A percentile compares a stretch with the other conserved stretches of the same genome.
These are phyloP conservation scores for Atkinsonella hypoxylon DNA, from an alignment of 2,329 filamentous ascomycete species.

Conservation along the genomic window DNA sequence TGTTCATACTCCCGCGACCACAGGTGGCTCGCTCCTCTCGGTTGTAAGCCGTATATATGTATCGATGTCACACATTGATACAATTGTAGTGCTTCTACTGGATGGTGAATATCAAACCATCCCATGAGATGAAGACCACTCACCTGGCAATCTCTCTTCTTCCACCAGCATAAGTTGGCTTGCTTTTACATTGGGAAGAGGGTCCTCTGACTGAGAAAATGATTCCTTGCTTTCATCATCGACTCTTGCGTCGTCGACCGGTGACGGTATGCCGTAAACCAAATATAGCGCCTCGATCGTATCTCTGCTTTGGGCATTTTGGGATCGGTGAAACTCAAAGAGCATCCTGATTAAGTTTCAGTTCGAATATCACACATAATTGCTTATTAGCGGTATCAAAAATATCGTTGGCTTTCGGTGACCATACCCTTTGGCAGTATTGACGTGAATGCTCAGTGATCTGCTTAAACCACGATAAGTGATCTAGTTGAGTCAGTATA, in stretches of 20 bases:
- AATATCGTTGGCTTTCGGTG: background rate
- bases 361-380: background rate
- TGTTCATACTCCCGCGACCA: background rate
- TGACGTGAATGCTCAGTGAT: constrained; percentile 71
- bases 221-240: constrained; percentile 56
- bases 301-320: constrained; percentile 70
- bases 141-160: constrained; percentile 63
- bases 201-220: background rate
- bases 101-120: constrained; percentile 6
- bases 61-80: constrained; percentile 68
- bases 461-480: constrained; percentile 80
- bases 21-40: background rate
- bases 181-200: background rate
- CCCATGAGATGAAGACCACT: constrained; percentile 7
- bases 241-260: constrained; percentile 18
- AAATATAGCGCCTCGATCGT: constrained; percentile 90
- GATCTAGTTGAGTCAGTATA: constrained; percentile 39
- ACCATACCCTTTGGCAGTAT: constrained; percentile 74
- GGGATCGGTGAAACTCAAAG: constrained; percentile 70
- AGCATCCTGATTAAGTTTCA: constrained; percentile 52
- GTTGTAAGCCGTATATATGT: constrained; percentile 68
- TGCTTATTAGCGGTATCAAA: background rate
- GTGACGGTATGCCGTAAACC: constrained; percentile 48
- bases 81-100: constrained; percentile 48
- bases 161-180: constrained; percentile 51